Evolutionary conservation across 441 rosid species (phyloP).

Genomic region (Gossypium schwendimanii): DNA sequence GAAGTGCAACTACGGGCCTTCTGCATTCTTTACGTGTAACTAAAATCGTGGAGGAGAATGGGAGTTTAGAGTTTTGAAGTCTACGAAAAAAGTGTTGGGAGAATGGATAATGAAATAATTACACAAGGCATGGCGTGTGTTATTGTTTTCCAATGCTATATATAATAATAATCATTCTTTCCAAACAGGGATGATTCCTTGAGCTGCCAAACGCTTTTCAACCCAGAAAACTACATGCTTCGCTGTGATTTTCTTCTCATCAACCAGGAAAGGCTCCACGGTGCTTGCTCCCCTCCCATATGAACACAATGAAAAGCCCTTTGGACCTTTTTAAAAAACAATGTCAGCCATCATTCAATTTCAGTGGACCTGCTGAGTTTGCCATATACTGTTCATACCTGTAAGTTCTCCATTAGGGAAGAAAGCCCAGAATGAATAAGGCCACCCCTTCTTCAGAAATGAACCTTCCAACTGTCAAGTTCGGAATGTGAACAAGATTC

Average conservation of each 20-base stretch:
- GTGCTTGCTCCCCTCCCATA: constrained; percentile 72
- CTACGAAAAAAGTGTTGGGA: no score
- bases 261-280: constrained; percentile 86
- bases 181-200: constrained; percentile 87
- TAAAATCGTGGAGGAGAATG: no score
- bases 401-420: constrained; percentile 64
- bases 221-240: constrained; percentile 77
- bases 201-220: constrained; percentile 91
- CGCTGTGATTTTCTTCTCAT: constrained; percentile 76
- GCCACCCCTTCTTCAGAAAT: constrained; percentile 48
- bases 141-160: background rate
- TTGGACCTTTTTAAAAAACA: constrained; percentile 41
- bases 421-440: constrained; percentile 79
- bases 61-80: no score
- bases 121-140: no score
- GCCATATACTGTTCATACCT: constrained; percentile 24
- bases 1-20: no score
- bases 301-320: constrained; percentile 74
- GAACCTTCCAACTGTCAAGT: constrained; percentile 63
- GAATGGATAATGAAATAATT: no score
- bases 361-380: background rate
- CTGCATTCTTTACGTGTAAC: no score
- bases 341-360: no score
- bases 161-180: constrained; percentile 24
- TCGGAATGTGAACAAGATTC: background rate